A percentile compares a stretch with the other conserved stretches of the same genome.
These are phyloP conservation scores for Candida maltosa DNA, from an alignment of 805 yeast genomes.

Conservation along the genomic window DNA sequence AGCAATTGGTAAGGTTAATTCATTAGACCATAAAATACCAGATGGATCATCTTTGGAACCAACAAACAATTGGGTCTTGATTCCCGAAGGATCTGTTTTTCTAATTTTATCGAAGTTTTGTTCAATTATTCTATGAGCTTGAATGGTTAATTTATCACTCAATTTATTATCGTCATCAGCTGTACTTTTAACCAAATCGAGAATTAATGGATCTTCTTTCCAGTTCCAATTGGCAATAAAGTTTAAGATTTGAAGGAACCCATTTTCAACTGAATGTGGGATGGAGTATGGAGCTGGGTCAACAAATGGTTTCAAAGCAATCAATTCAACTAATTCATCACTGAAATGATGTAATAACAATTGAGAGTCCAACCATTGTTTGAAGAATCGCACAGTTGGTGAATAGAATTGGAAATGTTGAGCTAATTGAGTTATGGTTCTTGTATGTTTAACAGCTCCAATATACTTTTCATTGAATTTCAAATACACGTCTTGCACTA, in stretches of 20 bases:
- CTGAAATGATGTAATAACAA: slow-evolving; percentile 64
- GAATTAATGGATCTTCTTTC: slow-evolving; percentile 80
- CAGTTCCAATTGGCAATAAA: slow-evolving; percentile 89
- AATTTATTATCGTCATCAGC: slow-evolving; percentile 38
- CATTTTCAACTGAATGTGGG: slow-evolving; percentile 78
- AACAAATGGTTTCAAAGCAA: slow-evolving; percentile 80
- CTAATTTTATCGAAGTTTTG: slow-evolving; percentile 67
- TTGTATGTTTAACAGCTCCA: slow-evolving; percentile 74
- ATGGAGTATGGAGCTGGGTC: slow-evolving; percentile 82
- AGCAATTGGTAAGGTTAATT: slow-evolving; percentile 67
- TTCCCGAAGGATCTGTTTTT: slow-evolving; percentile 75
- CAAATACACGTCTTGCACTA: slow-evolving; percentile 58
- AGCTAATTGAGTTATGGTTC: slow-evolving; percentile 69
- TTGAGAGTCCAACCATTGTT: slow-evolving; percentile 87
- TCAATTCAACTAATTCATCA: slow-evolving; percentile 78
- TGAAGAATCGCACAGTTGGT: slow-evolving; percentile 79
- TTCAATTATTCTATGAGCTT: slow-evolving; percentile 59
- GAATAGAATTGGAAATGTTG: slow-evolving; percentile 72
- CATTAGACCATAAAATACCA: slow-evolving; percentile 79
- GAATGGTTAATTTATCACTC: slow-evolving; percentile 60
- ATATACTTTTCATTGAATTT: slow-evolving; percentile 63
- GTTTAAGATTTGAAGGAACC: slow-evolving; percentile 70
- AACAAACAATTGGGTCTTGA: slow-evolving; percentile 75
- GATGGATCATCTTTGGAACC: slow-evolving; percentile 83
- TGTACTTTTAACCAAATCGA: slow-evolving; percentile 62